These are phyloP conservation scores for Dysphania ambrosioides DNA, from an alignment of 148 eudicot genomes.

Conservation along the genomic window DNA sequence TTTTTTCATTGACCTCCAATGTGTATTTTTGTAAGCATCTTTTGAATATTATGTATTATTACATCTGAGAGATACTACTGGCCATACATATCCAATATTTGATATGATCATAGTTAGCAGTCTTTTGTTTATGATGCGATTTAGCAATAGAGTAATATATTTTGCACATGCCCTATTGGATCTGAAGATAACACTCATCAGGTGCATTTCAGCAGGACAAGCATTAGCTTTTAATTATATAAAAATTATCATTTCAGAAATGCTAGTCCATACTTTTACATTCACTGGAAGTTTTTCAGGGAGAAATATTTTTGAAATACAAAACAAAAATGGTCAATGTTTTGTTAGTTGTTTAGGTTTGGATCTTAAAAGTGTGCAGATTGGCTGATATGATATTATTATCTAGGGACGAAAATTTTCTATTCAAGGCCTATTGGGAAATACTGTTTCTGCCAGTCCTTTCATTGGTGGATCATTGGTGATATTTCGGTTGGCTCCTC, in stretches of 20 bases:
- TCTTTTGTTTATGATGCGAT: background rate
- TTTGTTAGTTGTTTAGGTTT: background rate
- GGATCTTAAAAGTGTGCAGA: background rate
- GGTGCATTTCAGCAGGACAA: background rate
- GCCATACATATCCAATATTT: background rate
- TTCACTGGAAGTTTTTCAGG: no score
- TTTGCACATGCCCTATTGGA: background rate
- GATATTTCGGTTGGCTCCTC: conserved; percentile 95
- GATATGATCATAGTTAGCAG: background rate
- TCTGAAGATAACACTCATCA: background rate
- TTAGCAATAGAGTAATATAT: background rate
- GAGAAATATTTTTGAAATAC: no score
- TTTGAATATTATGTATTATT: background rate
- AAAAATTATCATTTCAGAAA: background rate
- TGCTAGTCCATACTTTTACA: no score
- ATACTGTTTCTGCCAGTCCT: conserved; percentile 43
- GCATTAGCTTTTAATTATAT: background rate
- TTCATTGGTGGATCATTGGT: conserved; percentile 81
- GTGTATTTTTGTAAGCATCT: background rate
- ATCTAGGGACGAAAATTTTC: conserved; percentile 83
- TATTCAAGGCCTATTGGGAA: conserved; percentile 78
- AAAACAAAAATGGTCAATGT: background rate
- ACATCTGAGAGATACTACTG: background rate
- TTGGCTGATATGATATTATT: conserved; percentile 2
- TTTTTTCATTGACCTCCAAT: background rate